Conservation (phyloP, 1,284 basidiomycete genomes). For the Fomitopsis schrenkii region DNA sequence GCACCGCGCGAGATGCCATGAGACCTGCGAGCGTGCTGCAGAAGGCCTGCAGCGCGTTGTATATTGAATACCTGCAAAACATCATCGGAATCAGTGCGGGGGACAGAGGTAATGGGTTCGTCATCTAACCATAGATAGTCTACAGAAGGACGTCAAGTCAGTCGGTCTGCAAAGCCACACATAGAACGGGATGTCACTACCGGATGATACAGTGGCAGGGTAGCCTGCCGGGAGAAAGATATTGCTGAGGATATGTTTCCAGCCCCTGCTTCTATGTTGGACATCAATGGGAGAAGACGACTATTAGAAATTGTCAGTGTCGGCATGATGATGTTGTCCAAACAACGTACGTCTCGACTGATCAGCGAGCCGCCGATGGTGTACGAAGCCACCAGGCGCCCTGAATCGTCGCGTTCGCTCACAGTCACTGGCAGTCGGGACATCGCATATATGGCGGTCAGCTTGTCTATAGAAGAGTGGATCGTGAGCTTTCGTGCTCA, state of each 20-base stretch:
- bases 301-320: not conserved
- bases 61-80: slow-evolving; percentile 45
- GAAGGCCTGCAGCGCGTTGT: slow-evolving; percentile 65
- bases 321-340: not conserved
- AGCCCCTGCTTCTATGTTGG: not conserved
- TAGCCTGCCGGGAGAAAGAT: slow-evolving; percentile 62
- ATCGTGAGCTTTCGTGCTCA: not conserved
- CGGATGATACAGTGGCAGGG: slow-evolving; percentile 54
- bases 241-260: slow-evolving; percentile 25
- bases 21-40: slow-evolving; percentile 62
- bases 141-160: slow-evolving; percentile 3
- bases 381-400: not conserved
- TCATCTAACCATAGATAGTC: slow-evolving; percentile 21
- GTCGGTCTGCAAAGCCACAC: not conserved
- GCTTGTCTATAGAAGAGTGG: not conserved
- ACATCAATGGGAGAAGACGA: not conserved
- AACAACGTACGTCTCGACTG: not conserved
- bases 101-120: not conserved
- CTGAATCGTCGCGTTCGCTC: not conserved
- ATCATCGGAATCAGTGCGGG: not conserved
- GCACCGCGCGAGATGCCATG: slow-evolving; percentile 60
- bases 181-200: slow-evolving; percentile 15
- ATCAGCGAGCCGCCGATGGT: not conserved
- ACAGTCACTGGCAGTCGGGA: not conserved
- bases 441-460: not conserved